Evolutionary conservation across 164 flowering plant species (phyloP).

Genomic region (Vitis labrusca): DNA sequence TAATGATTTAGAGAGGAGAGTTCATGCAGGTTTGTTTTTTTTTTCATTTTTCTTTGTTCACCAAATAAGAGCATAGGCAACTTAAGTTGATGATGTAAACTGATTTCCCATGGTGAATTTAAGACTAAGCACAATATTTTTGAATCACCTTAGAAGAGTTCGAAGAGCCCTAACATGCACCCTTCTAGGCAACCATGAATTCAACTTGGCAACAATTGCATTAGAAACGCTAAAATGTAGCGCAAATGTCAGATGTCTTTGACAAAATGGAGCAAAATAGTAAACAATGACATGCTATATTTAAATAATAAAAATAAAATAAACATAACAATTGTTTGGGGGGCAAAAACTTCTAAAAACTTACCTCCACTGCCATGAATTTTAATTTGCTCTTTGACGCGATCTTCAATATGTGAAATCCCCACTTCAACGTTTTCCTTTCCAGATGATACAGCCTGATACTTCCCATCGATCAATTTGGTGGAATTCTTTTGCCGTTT

Average conservation of each 20-base stretch:
- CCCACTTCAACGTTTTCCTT: slow-evolving; percentile 40
- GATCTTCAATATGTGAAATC: slow-evolving; percentile 18
- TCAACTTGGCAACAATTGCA: not conserved
- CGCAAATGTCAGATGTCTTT: no score
- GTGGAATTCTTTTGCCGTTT: slow-evolving; percentile 47
- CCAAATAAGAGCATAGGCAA: no score
- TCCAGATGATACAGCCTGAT: slow-evolving; percentile 29
- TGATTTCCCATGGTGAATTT: not conserved
- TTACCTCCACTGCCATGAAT: slow-evolving; percentile 32
- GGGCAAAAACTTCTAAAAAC: slow-evolving; percentile 10
- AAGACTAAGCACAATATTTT: not conserved
- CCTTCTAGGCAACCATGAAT: not conserved
- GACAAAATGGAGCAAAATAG: not conserved
- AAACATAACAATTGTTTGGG: not conserved
- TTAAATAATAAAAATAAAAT: not conserved
- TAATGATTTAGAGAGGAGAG: no score
- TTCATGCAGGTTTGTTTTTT: no score
- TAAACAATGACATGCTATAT: not conserved
- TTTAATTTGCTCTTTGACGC: slow-evolving; percentile 27
- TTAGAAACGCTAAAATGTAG: not conserved
- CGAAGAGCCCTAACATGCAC: not conserved
- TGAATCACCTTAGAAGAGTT: not conserved
- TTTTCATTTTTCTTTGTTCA: no score
- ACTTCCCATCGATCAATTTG: slow-evolving; percentile 44
- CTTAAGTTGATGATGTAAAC: not conserved